A percentile compares a stretch with the other conserved stretches of the same genome.
phyloP scores from a whole-genome alignment of 2,329 filamentous ascomycete species.

The Trichoderma sp. region DNA sequence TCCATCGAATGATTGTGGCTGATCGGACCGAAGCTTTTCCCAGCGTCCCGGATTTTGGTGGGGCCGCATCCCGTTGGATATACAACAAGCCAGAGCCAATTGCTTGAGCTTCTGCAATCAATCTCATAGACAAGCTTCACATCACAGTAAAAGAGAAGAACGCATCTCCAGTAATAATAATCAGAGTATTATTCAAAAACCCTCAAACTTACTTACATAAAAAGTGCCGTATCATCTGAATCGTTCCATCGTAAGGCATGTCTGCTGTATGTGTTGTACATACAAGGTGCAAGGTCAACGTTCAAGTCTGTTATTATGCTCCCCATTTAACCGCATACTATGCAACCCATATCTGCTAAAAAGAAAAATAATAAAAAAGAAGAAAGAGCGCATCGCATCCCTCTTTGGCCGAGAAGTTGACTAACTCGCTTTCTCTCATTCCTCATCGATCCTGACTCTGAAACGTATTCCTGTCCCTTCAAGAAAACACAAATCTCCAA shows the following conservation, averaged over 20 bases:
- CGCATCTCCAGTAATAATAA: background rate
- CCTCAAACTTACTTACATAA: background rate
- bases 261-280: background rate
- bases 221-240: background rate
- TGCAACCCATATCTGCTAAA: conserved; percentile 19
- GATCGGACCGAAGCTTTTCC: conserved; percentile 15
- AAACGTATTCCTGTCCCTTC: background rate
- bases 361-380: background rate
- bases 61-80: background rate
- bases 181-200: background rate
- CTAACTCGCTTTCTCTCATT: background rate
- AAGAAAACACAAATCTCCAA: conserved; percentile 12
- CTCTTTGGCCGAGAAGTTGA: conserved; percentile 4
- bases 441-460: background rate
- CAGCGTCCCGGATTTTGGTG: conserved; percentile 10
- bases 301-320: conserved; percentile 15
- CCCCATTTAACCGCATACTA: conserved; percentile 20
- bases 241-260: conserved; percentile 5
- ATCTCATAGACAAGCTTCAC: background rate
- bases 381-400: background rate
- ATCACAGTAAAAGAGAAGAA: background rate
- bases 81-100: background rate
- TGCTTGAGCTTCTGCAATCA: background rate
- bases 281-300: background rate
- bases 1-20: conserved; percentile 11